Evolutionary conservation across 768 basidiomycete genomes (phyloP).

Genomic region (Glaciozyma antarctica): DNA sequence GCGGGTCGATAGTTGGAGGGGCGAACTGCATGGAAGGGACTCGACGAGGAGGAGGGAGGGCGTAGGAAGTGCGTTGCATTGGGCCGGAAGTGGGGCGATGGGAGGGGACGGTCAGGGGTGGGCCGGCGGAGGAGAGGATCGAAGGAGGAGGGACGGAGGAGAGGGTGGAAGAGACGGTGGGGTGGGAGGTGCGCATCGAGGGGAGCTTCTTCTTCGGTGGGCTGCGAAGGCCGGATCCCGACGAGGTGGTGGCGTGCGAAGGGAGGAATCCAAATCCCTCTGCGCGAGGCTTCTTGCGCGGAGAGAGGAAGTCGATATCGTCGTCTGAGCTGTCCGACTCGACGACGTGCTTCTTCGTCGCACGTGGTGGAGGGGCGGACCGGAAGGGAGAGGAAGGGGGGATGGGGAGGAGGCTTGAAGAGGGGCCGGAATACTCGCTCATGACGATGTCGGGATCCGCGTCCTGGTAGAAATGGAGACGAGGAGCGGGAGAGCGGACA

Average conservation of each 20-base stretch:
- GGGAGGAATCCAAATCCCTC: background rate
- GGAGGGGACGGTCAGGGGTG: background rate
- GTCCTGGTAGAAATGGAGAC: background rate
- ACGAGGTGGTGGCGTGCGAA: background rate
- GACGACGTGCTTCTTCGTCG: conserved; percentile 3
- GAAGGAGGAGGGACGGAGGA: background rate
- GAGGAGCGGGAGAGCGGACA: background rate
- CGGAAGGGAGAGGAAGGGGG: conserved; percentile 18
- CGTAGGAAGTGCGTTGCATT: background rate
- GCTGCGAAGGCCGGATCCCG: background rate
- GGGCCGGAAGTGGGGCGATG: background rate
- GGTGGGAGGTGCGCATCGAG: background rate
- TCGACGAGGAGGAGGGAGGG: background rate
- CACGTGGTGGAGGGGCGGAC: conserved; percentile 9
- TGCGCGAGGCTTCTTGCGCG: conserved; percentile 19
- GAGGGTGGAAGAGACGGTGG: too few relatives aligned
- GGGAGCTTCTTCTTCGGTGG: conserved; percentile 19
- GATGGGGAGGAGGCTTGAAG: background rate
- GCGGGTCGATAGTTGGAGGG: background rate
- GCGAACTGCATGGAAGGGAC: background rate
- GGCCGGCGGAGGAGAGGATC: background rate
- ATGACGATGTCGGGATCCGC: background rate
- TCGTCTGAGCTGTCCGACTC: conserved; percentile 11
- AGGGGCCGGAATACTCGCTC: background rate
- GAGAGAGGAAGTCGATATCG: conserved; percentile 25